Evolutionary conservation across 1,284 basidiomycete genomes (phyloP).

Genomic region (Leccinum solheimii): DNA sequence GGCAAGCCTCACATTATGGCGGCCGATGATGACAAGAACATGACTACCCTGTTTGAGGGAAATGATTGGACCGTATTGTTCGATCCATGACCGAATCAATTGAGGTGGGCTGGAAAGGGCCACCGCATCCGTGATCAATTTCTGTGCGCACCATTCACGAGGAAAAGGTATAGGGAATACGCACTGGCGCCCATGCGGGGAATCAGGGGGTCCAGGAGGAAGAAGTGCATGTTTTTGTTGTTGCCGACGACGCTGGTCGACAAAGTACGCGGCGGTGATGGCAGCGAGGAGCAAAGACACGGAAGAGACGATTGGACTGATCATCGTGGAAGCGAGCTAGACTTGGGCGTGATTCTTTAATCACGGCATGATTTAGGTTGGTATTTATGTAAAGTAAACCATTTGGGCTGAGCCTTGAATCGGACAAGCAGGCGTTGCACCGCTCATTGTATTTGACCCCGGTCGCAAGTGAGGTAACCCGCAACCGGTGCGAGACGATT

Average conservation of each 20-base stretch:
- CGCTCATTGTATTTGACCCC: not conserved
- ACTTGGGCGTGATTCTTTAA: not conserved
- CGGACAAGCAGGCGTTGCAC: not conserved
- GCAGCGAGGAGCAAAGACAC: not conserved
- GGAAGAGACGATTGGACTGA: not conserved
- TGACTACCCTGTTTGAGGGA: constrained; percentile 35
- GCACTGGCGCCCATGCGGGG: constrained; percentile 25
- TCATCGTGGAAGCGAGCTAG: not conserved
- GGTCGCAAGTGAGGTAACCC: not conserved
- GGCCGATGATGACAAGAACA: constrained; percentile 37
- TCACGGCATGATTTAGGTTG: not conserved
- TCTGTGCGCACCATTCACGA: not conserved
- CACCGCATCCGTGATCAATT: not conserved
- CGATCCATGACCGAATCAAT: constrained; percentile 36
- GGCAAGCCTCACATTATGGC: constrained; percentile 31
- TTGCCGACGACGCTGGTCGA: constrained; percentile 3
- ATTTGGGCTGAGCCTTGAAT: not conserved
- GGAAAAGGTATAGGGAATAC: not conserved
- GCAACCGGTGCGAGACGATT: not conserved
- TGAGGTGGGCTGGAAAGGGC: constrained; percentile 15
- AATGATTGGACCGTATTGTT: constrained; percentile 40
- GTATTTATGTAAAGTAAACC: not conserved
- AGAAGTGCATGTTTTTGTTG: constrained; percentile 16
- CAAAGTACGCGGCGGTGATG: constrained; percentile 6
- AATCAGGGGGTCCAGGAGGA: constrained; percentile 25